Conservation (phyloP, 345 rosid genomes). For the Salix koriyanagi region DNA sequence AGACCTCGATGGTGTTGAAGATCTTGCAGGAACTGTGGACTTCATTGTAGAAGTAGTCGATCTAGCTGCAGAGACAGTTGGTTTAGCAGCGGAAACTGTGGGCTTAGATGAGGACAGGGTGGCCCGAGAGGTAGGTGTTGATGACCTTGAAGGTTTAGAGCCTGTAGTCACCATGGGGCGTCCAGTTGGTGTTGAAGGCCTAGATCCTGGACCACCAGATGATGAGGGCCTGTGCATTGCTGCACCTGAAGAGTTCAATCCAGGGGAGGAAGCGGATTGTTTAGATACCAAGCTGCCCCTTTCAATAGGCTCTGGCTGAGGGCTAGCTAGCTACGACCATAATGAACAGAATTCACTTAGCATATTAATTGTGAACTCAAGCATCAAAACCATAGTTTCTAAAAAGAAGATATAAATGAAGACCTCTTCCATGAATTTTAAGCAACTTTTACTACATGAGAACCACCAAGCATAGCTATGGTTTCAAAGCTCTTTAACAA, state of each 20-base stretch:
- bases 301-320: slow-evolving; percentile 54
- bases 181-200: slow-evolving; percentile 87
- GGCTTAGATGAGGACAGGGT: slow-evolving; percentile 58
- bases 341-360: slow-evolving; percentile 15
- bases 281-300: slow-evolving; percentile 60
- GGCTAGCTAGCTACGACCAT: slow-evolving; percentile 59
- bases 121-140: slow-evolving; percentile 81
- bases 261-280: slow-evolving; percentile 68
- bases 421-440: background rate
- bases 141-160: slow-evolving; percentile 64
- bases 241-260: slow-evolving; percentile 53
- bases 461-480: background rate
- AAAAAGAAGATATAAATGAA: background rate
- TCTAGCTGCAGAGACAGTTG: slow-evolving; percentile 32
- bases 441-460: background rate
- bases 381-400: slow-evolving; percentile 3
- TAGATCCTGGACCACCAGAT: slow-evolving; percentile 92
- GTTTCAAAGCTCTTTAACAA: background rate
- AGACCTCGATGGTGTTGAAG: slow-evolving; percentile 86
- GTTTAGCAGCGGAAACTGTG: slow-evolving; percentile 32
- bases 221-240: slow-evolving; percentile 84
- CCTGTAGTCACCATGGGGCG: slow-evolving; percentile 52
- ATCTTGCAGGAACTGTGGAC: slow-evolving; percentile 61
- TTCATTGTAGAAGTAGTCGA: slow-evolving; percentile 41
- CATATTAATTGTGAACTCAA: slow-evolving; percentile 12